Percentiles rank a stretch among this genome's conserved stretches.
Evolutionary conservation across 495 filamentous ascomycete genomes (phyloP).

Genomic region (Recurvomyces mirabilis): DNA sequence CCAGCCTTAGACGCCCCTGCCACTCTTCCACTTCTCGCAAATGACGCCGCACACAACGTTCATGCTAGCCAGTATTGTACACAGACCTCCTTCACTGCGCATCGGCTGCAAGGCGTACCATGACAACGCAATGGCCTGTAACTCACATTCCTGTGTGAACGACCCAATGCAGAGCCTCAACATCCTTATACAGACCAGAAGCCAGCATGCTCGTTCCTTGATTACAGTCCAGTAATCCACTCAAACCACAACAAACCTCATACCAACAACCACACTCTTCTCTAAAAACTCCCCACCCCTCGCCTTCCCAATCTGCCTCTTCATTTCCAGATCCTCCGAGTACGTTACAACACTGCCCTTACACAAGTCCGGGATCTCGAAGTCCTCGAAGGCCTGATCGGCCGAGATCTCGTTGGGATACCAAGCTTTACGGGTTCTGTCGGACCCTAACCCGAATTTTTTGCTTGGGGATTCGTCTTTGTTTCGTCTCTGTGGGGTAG

Average conservation of each 20-base stretch:
- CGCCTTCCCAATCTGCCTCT: constrained; percentile 29
- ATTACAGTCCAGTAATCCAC: too few species aligned
- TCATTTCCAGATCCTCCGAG: constrained; percentile 19
- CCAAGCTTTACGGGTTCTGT: constrained; percentile 8
- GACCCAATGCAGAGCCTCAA: too few species aligned
- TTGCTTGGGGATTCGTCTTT: background rate
- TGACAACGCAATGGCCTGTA: too few species aligned
- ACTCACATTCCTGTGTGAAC: too few species aligned
- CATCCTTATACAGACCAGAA: too few species aligned
- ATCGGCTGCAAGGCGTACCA: too few species aligned
- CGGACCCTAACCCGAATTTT: constrained; percentile 1
- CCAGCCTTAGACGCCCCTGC: too few species aligned
- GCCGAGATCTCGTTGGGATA: constrained; percentile 8
- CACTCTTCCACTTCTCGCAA: too few species aligned
- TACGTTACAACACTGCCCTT: constrained; percentile 30
- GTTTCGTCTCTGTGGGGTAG: background rate
- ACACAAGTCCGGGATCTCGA: constrained; percentile 25
- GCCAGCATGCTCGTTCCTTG: too few species aligned
- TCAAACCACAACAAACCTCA: constrained; percentile 32
- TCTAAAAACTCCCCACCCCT: constrained; percentile 29
- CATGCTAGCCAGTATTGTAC: too few species aligned
- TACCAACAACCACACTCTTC: constrained; percentile 31
- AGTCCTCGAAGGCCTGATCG: constrained; percentile 7
- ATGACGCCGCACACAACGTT: too few species aligned
- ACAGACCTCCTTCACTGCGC: too few species aligned